These are phyloP conservation scores for Macrolepiota dolichaula DNA, from an alignment of 768 basidiomycete species.

Conservation along the genomic window DNA sequence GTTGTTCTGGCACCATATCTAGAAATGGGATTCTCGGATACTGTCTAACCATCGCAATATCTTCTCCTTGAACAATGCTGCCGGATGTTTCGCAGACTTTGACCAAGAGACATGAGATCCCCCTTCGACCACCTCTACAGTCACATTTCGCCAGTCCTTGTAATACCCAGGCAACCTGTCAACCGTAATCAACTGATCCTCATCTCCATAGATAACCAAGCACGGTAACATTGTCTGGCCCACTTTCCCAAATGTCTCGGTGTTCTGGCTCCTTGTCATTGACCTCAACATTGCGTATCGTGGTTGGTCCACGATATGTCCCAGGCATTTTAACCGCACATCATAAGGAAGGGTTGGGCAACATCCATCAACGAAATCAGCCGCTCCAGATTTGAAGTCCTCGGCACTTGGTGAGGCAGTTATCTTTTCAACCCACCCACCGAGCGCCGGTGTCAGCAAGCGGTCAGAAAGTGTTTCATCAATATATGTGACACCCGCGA, in stretches of 20 bases:
- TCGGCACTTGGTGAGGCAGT: neutral
- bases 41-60: neutral
- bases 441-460: neutral
- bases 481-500: neutral
- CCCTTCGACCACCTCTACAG: neutral
- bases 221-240: neutral
- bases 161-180: neutral
- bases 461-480: neutral
- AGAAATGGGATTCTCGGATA: neutral
- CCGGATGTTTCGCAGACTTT: neutral
- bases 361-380: neutral
- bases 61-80: neutral
- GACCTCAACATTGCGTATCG: neutral
- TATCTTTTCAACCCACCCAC: neutral
- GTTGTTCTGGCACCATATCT: neutral
- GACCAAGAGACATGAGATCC: neutral
- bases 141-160: neutral
- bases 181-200: neutral
- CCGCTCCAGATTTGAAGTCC: neutral
- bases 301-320: slow-evolving; percentile 1
- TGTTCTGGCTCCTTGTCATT: neutral
- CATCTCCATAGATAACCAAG: neutral
- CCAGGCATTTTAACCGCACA: neutral
- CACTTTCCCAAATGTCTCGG: neutral
- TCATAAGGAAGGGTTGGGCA: neutral